A percentile compares a stretch with the other conserved stretches of the same genome.
phyloP scores from a whole-genome alignment of 805 yeast species.

The Saccharomycopsis synnaedendra region DNA sequence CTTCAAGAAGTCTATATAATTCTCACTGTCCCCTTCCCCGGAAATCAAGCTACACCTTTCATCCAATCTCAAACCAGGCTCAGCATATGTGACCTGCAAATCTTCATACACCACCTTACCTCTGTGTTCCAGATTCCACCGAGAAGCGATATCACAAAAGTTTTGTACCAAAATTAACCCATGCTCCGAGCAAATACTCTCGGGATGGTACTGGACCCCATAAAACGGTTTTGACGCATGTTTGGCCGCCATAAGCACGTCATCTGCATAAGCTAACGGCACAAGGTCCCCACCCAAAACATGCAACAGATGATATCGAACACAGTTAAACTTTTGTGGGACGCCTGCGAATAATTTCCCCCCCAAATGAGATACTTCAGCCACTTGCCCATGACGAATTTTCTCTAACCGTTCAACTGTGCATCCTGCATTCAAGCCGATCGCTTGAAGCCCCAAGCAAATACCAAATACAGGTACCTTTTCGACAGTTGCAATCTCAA shows the following conservation, averaged over 20 bases:
- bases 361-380: slow-evolving; percentile 27
- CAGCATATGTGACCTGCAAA: too few species aligned
- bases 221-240: slow-evolving; percentile 56
- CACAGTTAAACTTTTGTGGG: slow-evolving; percentile 45
- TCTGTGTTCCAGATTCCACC: too few species aligned
- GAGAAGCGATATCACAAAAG: slow-evolving; percentile 35
- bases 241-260: slow-evolving; percentile 69
- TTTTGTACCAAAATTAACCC: slow-evolving; percentile 53
- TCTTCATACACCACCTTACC: too few species aligned
- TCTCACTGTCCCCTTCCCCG: neutral
- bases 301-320: slow-evolving; percentile 81
- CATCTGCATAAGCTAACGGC: slow-evolving; percentile 37
- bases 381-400: slow-evolving; percentile 82
- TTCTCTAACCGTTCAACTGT: slow-evolving; percentile 37
- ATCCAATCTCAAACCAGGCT: too few species aligned
- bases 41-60: neutral
- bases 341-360: slow-evolving; percentile 29
- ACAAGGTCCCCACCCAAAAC: slow-evolving; percentile 36
- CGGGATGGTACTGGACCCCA: slow-evolving; percentile 98
- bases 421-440: slow-evolving; percentile 52
- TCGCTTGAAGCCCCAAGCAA: slow-evolving; percentile 84
- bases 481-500: neutral
- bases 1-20: neutral
- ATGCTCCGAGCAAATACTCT: slow-evolving; percentile 69
- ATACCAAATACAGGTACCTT: slow-evolving; percentile 74